Conservation (phyloP, 768 basidiomycete species). For the Fomitopsis pulvina region DNA sequence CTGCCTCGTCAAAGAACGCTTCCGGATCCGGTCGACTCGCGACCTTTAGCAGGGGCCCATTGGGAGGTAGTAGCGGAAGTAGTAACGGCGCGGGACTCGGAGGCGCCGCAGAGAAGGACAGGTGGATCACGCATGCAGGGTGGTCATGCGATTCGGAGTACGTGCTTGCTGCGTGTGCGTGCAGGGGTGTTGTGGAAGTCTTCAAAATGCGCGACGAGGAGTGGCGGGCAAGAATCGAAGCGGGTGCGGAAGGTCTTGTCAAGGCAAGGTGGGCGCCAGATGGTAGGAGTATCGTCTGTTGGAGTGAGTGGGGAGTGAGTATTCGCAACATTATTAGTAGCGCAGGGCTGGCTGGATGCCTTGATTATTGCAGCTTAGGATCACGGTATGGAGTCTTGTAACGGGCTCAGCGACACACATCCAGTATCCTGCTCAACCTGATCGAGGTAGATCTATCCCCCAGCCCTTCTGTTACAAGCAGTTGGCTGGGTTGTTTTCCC, state of each 20-base stretch:
- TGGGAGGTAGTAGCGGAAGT: no score
- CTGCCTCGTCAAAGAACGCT: slow-evolving; percentile 26
- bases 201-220: slow-evolving; percentile 75
- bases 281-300: slow-evolving; percentile 78
- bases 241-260: slow-evolving; percentile 78
- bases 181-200: slow-evolving; percentile 63
- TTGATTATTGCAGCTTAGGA: slow-evolving; percentile 66
- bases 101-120: slow-evolving; percentile 17
- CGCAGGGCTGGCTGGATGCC: no score
- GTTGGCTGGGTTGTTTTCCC: neutral
- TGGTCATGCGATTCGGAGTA: slow-evolving; percentile 92
- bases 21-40: neutral
- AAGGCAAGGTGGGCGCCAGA: slow-evolving; percentile 90
- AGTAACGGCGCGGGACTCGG: no score
- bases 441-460: slow-evolving; percentile 62
- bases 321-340: no score
- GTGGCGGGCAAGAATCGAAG: slow-evolving; percentile 73
- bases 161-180: slow-evolving; percentile 74
- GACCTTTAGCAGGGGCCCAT: neutral
- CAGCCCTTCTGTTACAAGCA: neutral
- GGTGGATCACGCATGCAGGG: slow-evolving; percentile 63
- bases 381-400: slow-evolving; percentile 80
- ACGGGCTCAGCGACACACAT: slow-evolving; percentile 76
- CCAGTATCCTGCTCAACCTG: slow-evolving; percentile 78
- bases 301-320: slow-evolving; percentile 92